Base-by-base conservation (phyloP, 129 eudicot species). In the Rutidosis leptorrhynchoides region DNA sequence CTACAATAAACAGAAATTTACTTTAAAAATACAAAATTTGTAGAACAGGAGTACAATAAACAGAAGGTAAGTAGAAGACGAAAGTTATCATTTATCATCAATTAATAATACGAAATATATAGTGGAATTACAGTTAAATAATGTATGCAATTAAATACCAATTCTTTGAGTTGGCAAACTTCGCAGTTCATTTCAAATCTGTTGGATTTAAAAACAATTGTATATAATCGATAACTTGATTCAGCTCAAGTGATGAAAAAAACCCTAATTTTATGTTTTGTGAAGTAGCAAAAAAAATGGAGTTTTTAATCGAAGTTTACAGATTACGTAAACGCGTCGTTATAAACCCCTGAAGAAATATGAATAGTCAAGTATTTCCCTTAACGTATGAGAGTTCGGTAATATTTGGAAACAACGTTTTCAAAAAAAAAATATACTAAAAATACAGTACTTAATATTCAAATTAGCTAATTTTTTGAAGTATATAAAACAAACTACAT, bases 141-240 rank as follows among this genome's bases (percentile, higher is more conserved):
- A 58, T 25, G 59, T 29, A 62, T 40, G n/a, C n/a, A n/a, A n/a
- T 8, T 2, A 22, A 54, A 23, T 70, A 94, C 99, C 77, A 94
- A 93, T 79, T 94, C 99, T 79, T 94, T 89, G 78, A 94, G 99
- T 71, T 86, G 95, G 75, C 96, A 94, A 74, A 84, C 88, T 86
- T 94, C 99, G 79, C 95, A 87, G 82, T 94, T 94, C 99, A 94
- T 93, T 21, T 56, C 12, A 68, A 27, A 64, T 21, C 48, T 32
- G 42, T 64, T 20, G 29, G 71, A 73, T 37, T 21, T 32, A 51
- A 56, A 33, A 17, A 37, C 30, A 30, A 26, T 56, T 35, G 24
- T 23, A 26, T 55, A 69, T 24, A 24, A 56, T 16, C 55, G 64
- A 15, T 20, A 55, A 68, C 14, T 22, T 28, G 33, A 54, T 53